phyloP scores from a whole-genome alignment of 495 filamentous ascomycete genomes.

The Xylaria nigripes region DNA sequence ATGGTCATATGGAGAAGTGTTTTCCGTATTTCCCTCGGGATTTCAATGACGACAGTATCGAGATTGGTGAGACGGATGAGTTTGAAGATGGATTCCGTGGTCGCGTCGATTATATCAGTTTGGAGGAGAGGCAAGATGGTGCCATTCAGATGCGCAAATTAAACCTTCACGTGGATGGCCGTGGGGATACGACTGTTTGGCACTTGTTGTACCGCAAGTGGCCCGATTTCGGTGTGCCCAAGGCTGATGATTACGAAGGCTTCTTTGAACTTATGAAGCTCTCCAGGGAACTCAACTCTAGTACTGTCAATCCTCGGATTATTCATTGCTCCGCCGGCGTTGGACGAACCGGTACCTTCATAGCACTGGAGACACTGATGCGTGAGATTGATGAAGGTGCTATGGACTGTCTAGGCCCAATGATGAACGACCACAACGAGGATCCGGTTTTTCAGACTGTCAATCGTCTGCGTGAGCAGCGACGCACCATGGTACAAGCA shows the following conservation, averaged over 20 bases:
- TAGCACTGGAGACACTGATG: slow-evolving; percentile 84
- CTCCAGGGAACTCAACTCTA: slow-evolving; percentile 60
- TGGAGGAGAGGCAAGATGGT: slow-evolving; percentile 41
- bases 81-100: slow-evolving; percentile 55
- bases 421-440: slow-evolving; percentile 16
- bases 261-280: slow-evolving; percentile 72
- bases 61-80: slow-evolving; percentile 52
- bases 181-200: slow-evolving; percentile 55
- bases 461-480: slow-evolving; percentile 73
- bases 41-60: slow-evolving; percentile 42
- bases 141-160: slow-evolving; percentile 49
- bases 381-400: slow-evolving; percentile 70
- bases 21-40: slow-evolving; percentile 76
- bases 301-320: slow-evolving; percentile 66
- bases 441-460: slow-evolving; percentile 63
- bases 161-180: slow-evolving; percentile 34
- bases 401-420: slow-evolving; percentile 40
- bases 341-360: slow-evolving; percentile 89
- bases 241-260: slow-evolving; percentile 65
- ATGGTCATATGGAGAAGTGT: slow-evolving; percentile 66
- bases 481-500: slow-evolving; percentile 94
- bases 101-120: slow-evolving; percentile 42
- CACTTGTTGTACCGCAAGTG: slow-evolving; percentile 89
- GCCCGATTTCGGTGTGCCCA: slow-evolving; percentile 89
- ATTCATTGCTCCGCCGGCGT: slow-evolving; percentile 94